Percentiles rank a stretch among this genome's conserved stretches.
phyloP scores from a whole-genome alignment of 352 stramenopile species.

The Phytophthora cryptogea region DNA sequence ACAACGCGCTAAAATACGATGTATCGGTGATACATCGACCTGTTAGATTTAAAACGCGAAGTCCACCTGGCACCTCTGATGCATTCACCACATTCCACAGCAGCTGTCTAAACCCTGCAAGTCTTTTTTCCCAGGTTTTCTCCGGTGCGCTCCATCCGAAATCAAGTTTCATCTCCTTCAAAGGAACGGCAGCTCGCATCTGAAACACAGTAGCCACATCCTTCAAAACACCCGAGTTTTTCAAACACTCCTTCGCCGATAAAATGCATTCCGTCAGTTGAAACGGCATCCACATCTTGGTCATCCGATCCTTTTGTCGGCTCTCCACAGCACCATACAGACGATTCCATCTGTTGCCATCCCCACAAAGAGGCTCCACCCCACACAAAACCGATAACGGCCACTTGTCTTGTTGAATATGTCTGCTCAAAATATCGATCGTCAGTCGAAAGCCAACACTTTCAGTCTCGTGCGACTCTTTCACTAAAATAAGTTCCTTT shows the following conservation, averaged over 20 bases:
- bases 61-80: neutral
- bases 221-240: conserved; percentile 12
- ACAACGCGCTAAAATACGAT: conserved; percentile 16
- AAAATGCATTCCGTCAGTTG: conserved; percentile 18
- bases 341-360: conserved; percentile 5
- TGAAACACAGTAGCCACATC: conserved; percentile 3
- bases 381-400: conserved; percentile 9
- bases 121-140: conserved; percentile 17
- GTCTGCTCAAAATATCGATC: conserved; percentile 17
- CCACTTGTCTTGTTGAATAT: conserved; percentile 17
- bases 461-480: conserved; percentile 11
- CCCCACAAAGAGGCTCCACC: conserved; percentile 5
- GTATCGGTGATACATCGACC: conserved; percentile 4
- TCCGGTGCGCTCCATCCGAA: conserved; percentile 16
- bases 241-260: conserved; percentile 11
- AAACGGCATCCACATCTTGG: conserved; percentile 18
- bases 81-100: conserved; percentile 13
- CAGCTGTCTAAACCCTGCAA: conserved; percentile 13
- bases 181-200: neutral
- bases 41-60: conserved; percentile 10
- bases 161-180: conserved; percentile 17
- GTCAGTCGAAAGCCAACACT: conserved; percentile 15
- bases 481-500: conserved; percentile 5
- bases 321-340: conserved; percentile 1
- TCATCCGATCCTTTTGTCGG: conserved; percentile 6